A percentile compares a stretch with the other conserved stretches of the same genome.
Evolutionary conservation across 441 rosid genomes (phyloP).

Genomic region (Erysimum pusillum): DNA sequence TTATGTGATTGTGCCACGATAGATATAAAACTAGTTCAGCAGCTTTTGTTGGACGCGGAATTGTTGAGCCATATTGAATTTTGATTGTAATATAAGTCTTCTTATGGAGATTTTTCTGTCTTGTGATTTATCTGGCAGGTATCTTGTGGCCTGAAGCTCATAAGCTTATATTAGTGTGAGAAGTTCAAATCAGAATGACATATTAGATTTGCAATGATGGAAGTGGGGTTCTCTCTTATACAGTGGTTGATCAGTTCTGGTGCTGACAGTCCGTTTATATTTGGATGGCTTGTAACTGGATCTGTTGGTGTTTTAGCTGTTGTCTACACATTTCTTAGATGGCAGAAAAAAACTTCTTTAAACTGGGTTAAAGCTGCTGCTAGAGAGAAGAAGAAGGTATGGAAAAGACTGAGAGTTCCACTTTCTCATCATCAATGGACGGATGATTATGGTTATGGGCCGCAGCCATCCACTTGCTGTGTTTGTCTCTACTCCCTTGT

Average conservation of each 20-base stretch:
- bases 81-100: constrained; percentile 5
- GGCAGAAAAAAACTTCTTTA: constrained; percentile 65
- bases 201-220: constrained; percentile 53
- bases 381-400: constrained; percentile 59
- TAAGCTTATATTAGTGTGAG: neutral
- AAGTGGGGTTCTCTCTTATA: constrained; percentile 49
- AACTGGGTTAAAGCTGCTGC: constrained; percentile 76
- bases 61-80: constrained; percentile 3
- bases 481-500: constrained; percentile 64
- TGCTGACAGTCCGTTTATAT: constrained; percentile 48
- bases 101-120: constrained; percentile 5
- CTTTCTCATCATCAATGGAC: constrained; percentile 69
- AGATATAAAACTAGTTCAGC: neutral
- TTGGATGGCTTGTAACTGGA: constrained; percentile 61
- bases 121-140: constrained; percentile 19
- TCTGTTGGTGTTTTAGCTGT: constrained; percentile 55
- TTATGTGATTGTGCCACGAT: constrained; percentile 7
- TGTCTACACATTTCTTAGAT: constrained; percentile 55
- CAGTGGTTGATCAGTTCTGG: constrained; percentile 50
- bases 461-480: constrained; percentile 69
- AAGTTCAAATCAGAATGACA: constrained; percentile 10
- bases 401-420: constrained; percentile 69
- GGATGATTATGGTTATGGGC: constrained; percentile 56
- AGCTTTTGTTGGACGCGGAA: neutral
- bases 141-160: constrained; percentile 15